These are phyloP conservation scores for Smallanthus sonchifolius DNA, from an alignment of 129 eudicot genomes.

Conservation along the genomic window DNA sequence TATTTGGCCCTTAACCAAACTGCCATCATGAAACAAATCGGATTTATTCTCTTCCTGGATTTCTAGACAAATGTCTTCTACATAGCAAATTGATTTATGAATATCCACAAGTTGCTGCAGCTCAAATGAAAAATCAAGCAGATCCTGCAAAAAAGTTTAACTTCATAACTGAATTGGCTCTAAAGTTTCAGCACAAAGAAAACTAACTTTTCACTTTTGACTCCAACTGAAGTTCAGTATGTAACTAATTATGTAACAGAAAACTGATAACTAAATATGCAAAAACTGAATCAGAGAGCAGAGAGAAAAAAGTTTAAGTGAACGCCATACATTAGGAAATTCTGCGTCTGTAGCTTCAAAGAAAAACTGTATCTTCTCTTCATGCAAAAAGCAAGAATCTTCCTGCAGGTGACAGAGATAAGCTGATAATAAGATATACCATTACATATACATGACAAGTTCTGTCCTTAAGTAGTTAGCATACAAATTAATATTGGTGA, in stretches of 20 bases:
- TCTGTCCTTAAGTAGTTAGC: background rate
- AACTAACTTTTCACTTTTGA: background rate
- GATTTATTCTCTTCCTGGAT: slow-evolving; percentile 19
- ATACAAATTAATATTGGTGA: background rate
- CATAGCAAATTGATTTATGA: slow-evolving; percentile 42
- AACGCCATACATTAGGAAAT: slow-evolving; percentile 40
- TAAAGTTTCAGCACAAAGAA: background rate
- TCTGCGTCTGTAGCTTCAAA: slow-evolving; percentile 46
- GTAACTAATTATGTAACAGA: background rate
- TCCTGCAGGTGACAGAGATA: slow-evolving; percentile 43
- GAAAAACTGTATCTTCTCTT: slow-evolving; percentile 37
- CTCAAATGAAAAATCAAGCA: slow-evolving; percentile 32
- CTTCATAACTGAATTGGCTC: background rate
- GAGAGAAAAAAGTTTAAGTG: background rate
- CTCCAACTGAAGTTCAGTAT: background rate
- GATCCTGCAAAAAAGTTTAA: slow-evolving; percentile 44
- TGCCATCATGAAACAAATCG: slow-evolving; percentile 35
- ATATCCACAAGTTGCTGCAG: slow-evolving; percentile 42
- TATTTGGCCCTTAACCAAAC: slow-evolving; percentile 30
- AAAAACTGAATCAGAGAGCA: background rate
- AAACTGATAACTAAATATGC: background rate
- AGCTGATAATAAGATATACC: slow-evolving; percentile 13
- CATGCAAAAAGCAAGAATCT: slow-evolving; percentile 37
- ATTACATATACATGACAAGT: slow-evolving; percentile 4
- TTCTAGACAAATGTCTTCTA: slow-evolving; percentile 44